Base-by-base conservation (phyloP, 1,139 yeast species). In the Meyerozyma sp. region DNA sequence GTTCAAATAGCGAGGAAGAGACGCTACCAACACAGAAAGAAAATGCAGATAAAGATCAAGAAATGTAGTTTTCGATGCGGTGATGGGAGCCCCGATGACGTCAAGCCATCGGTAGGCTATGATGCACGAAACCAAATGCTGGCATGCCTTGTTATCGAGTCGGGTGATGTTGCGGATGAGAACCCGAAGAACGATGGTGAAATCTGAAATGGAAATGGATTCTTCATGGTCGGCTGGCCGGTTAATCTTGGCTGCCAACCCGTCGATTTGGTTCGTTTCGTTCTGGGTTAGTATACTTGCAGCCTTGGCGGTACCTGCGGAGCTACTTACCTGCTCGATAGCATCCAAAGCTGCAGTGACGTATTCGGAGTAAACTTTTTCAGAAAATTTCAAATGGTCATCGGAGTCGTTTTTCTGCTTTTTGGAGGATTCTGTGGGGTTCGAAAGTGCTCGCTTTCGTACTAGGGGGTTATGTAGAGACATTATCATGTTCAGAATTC, bases 1-100 rank as follows among this genome's bases (percentile, higher is more conserved):
- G 50, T 78, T 77, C 78, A 94, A 81, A 85, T 95, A 91, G 61
- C 83, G 86, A 7, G 98, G 98, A 47, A 84, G 74, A 36, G 94
- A 85, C 5, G 95, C 84, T 35, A 91, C 89, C 45, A 93, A 71
- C 26, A 90, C 88, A 40, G 81, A 75, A 44, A 88, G 66, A 61
- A 93, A 93, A 42, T 82, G 83, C 39, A 85, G 76, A 51, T 72
- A 71, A 70, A 85, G 48, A 65, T 75, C 59, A 61, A 68, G 46
- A 74, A 73, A 66, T 70, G 67, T 40, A 49, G 49, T 18, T 58
- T 56, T 45, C 62, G 68, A 20, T 11, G 37, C 38, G 8, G 43
- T 42, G 66, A 57, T 46, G 49, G 49, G 49, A 14, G 46, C 47
- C 7, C 45, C 43, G 13, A 53, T 49, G 18, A 61, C 51, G 18